These are phyloP conservation scores for Capillidium rhysosporum DNA, from an alignment of 371 early-diverging fungal genomes.

Conservation along the genomic window DNA sequence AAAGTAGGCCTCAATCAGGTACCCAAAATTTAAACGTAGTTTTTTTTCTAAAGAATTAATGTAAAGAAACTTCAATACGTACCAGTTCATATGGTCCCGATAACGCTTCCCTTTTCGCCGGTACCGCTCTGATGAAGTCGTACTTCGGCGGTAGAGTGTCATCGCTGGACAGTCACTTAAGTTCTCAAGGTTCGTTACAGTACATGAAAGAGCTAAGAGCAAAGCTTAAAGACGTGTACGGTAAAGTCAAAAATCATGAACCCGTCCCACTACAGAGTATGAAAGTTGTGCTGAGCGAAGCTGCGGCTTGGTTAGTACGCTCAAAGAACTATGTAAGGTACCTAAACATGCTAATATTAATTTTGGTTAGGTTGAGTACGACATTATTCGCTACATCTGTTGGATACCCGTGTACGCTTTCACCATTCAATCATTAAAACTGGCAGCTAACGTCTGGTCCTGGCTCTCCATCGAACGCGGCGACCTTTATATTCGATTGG, in stretches of 20 bases:
- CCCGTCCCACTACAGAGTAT: constrained; percentile 11
- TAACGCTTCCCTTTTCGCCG: constrained; percentile 1
- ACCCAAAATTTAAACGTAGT: too few relatives aligned
- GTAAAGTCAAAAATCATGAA: constrained; percentile 36
- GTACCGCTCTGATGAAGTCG: background rate
- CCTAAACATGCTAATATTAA: constrained; percentile 10
- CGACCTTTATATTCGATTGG: constrained; percentile 45
- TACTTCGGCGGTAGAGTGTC: constrained; percentile 1
- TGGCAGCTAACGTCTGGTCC: constrained; percentile 66
- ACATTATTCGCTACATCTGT: constrained; percentile 55
- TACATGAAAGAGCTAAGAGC: background rate
- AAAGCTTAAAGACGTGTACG: constrained; percentile 34
- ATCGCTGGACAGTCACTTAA: background rate
- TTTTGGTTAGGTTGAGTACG: constrained; percentile 21
- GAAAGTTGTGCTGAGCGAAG: constrained; percentile 24
- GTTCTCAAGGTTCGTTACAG: background rate
- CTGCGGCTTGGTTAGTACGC: constrained; percentile 12
- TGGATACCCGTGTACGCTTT: constrained; percentile 76
- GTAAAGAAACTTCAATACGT: background rate
- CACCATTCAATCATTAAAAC: constrained; percentile 49
- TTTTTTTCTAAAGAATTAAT: background rate
- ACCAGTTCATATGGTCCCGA: background rate
- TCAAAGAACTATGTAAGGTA: constrained; percentile 7
- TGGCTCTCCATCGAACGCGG: constrained; percentile 65
- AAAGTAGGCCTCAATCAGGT: background rate